Base-by-base conservation (phyloP, 139 green algal species). In the Nannochloris sp. region DNA sequence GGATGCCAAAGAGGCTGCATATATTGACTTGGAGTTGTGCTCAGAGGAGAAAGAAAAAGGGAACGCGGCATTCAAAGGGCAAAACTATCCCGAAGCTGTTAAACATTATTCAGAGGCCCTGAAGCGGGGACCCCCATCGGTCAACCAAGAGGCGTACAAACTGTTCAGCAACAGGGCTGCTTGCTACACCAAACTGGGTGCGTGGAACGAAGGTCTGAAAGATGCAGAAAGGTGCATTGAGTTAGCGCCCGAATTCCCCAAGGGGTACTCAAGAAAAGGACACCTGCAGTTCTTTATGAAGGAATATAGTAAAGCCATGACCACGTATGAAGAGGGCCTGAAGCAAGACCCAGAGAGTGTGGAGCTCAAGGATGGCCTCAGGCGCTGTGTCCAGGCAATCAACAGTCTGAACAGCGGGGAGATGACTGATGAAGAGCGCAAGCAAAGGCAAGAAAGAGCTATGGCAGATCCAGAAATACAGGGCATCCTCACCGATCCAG, bases 101-200 rank as follows among this genome's bases (percentile, higher is more conserved):
- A 70, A 82, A 55, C 78, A 91, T 70, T 99, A 99, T 91, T 87
- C 73, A 13, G 94, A 99, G 78, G 89, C 94, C 0, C 78, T 99
- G n/a, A 88, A 85, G 75, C 73, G 94, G 13, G 89, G 86, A 3
- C 89, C 89, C 1, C 74, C 86, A 17, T 37, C 23, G 1, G 69
- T 80, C 17, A 95, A 98, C 80, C 80, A 82, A 1, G 87, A 96
- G n/a, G 90, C 92, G 4, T 83, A 96, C 87, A 97, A 96, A 84
- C 71, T 98, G 26, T 96, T 87, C 89, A 87, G 70, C 77, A 99
- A 99, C 83, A 77, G 85, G 82, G 85, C 93, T 2, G 94, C 94
- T n/a, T 97, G 85, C 77, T 99, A 97, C 87, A 98, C 91, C 58
- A 99, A 99, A 84, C 84, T 99, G 23, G 84, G 82, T 3, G 93